A percentile compares a stretch with the other conserved stretches of the same genome.
Evolutionary conservation across 2,329 filamentous ascomycete genomes (phyloP).

Genomic region (Zalaria sp.): DNA sequence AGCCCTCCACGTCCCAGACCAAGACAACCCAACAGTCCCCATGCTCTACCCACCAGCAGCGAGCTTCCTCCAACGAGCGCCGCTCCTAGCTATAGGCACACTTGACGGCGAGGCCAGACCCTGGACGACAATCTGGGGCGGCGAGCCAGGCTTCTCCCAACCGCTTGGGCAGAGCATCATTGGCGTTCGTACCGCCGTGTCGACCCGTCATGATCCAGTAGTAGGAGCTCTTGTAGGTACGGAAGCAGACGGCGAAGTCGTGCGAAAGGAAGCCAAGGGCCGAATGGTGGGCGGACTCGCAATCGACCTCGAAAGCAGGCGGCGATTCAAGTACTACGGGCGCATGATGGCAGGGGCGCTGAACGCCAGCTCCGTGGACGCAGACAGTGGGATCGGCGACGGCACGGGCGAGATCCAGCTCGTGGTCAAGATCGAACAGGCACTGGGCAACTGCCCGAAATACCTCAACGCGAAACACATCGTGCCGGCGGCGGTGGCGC

Average conservation of each 20-base stretch:
- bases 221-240: conserved; percentile 44
- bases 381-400: conserved; percentile 7
- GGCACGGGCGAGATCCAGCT: conserved; percentile 36
- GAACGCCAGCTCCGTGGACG: conserved; percentile 15
- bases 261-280: conserved; percentile 23
- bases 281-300: conserved; percentile 48
- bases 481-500: conserved; percentile 36
- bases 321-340: conserved; percentile 61
- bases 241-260: conserved; percentile 28
- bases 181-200: conserved; percentile 48
- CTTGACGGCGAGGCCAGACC: conserved; percentile 51
- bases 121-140: conserved; percentile 73
- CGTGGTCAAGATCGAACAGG: conserved; percentile 55
- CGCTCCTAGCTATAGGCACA: conserved; percentile 60
- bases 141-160: conserved; percentile 51
- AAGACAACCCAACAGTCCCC: conserved; percentile 52
- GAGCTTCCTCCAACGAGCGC: conserved; percentile 45
- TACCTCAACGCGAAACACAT: conserved; percentile 67
- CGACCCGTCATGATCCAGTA: conserved; percentile 54
- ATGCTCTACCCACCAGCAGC: conserved; percentile 49
- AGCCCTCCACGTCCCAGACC: conserved; percentile 42
- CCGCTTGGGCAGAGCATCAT: conserved; percentile 49
- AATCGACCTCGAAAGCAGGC: conserved; percentile 51
- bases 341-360: conserved; percentile 52
- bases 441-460: conserved; percentile 73